Evolutionary conservation across 192 early-diverging fungal genomes (phyloP).

Genomic region (Backusella mclennaniae): DNA sequence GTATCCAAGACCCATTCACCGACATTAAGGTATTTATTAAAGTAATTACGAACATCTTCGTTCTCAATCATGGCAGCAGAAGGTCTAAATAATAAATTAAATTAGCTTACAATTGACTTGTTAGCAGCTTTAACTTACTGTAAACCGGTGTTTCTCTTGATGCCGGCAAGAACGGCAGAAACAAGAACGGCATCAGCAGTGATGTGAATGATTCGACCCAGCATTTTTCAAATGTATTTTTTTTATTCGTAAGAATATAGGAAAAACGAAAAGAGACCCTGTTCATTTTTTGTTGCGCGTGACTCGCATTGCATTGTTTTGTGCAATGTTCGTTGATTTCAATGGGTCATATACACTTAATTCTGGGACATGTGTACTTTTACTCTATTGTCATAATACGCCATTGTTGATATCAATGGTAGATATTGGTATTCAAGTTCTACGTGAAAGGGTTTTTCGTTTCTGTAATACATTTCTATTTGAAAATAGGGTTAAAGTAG

Average conservation of each 20-base stretch:
- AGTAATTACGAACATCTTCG: conserved; percentile 47
- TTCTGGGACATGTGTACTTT: neutral
- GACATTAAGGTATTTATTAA: conserved; percentile 53
- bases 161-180: conserved; percentile 61
- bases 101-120: neutral
- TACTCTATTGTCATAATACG: neutral
- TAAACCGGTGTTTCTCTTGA: conserved; percentile 55
- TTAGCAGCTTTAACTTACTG: conserved; percentile 22
- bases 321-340: neutral
- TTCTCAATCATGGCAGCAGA: conserved; percentile 57
- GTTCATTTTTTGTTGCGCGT: neutral
- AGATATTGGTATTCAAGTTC: neutral
- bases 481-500: neutral
- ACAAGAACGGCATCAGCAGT: conserved; percentile 59
- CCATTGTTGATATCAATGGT: neutral
- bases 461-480: neutral
- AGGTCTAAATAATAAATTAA: conserved; percentile 24
- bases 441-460: neutral
- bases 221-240: conserved; percentile 25
- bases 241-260: neutral
- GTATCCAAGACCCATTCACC: conserved; percentile 62
- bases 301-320: neutral
- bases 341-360: neutral
- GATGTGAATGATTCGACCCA: conserved; percentile 51
- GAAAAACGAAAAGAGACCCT: neutral